phyloP scores from a whole-genome alignment of 805 yeast genomes.

The Nematodospora valgi region DNA sequence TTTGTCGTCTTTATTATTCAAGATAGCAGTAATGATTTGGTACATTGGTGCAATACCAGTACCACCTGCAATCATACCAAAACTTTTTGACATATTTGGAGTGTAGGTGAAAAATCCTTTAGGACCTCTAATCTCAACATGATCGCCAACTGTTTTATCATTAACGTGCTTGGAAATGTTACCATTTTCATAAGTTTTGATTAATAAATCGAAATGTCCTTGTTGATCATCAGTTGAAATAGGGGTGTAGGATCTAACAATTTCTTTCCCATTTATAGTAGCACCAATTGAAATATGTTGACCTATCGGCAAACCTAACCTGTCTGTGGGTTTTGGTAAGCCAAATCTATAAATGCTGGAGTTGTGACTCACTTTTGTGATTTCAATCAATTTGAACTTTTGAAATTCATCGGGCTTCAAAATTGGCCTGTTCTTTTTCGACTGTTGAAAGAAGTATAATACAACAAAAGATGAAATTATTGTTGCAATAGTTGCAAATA shows the following conservation, averaged over 20 bases:
- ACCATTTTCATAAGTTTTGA: constrained; percentile 84
- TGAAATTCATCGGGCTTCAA: constrained; percentile 65
- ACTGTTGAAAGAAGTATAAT: constrained; percentile 31
- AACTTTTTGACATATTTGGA: constrained; percentile 68
- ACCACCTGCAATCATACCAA: constrained; percentile 96
- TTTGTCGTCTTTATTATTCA: constrained; percentile 69
- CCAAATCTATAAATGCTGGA: constrained; percentile 81
- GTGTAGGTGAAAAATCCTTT: constrained; percentile 82
- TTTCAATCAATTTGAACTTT: constrained; percentile 76
- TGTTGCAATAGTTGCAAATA: constrained; percentile 39
- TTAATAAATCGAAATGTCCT: constrained; percentile 82
- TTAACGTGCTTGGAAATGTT: constrained; percentile 76
- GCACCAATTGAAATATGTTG: constrained; percentile 87
- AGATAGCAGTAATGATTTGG: constrained; percentile 82
- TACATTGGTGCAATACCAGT: constrained; percentile 97
- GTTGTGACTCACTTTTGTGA: constrained; percentile 73
- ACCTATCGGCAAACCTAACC: constrained; percentile 88
- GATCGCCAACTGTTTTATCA: constrained; percentile 72
- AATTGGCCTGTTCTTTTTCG: constrained; percentile 44
- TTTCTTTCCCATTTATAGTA: constrained; percentile 70
- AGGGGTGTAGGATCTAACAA: constrained; percentile 88
- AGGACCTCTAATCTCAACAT: constrained; percentile 81
- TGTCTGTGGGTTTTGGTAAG: constrained; percentile 68
- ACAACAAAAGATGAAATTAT: constrained; percentile 32
- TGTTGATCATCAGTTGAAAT: constrained; percentile 73